A percentile compares a stretch with the other conserved stretches of the same genome.
Conservation (phyloP, 1,284 basidiomycete species). For the Sporisorium scitamineum region DNA sequence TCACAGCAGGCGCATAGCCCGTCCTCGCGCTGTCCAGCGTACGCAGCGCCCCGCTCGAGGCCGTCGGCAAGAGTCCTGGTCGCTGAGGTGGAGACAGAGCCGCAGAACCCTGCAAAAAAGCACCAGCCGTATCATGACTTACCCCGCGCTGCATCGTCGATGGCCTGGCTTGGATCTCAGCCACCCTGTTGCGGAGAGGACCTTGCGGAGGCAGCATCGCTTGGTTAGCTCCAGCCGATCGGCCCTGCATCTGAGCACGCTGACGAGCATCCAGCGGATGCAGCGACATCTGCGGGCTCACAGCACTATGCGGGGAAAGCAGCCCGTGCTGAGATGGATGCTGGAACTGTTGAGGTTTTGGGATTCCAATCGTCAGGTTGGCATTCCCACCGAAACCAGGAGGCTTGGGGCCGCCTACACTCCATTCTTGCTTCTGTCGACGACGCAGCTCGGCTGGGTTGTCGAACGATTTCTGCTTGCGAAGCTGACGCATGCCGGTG, state of each 20-base stretch:
- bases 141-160: constrained; percentile 28
- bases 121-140: constrained; percentile 27
- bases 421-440: constrained; percentile 47
- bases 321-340: constrained; percentile 9
- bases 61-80: constrained; percentile 23
- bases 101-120: constrained; percentile 10
- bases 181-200: constrained; percentile 16
- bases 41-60: constrained; percentile 33
- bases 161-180: constrained; percentile 20
- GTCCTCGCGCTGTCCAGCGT: background rate
- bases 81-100: constrained; percentile 23
- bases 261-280: constrained; percentile 24
- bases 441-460: constrained; percentile 49
- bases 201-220: constrained; percentile 12
- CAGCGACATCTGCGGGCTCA: constrained; percentile 16
- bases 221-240: constrained; percentile 7
- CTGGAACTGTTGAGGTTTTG: constrained; percentile 16
- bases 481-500: constrained; percentile 26
- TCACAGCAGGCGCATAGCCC: constrained; percentile 4
- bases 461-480: constrained; percentile 53
- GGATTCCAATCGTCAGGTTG: constrained; percentile 38
- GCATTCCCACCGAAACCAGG: constrained; percentile 35
- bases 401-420: constrained; percentile 30
- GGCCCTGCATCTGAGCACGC: constrained; percentile 1
- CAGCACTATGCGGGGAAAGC: constrained; percentile 23